Conservation (phyloP, 2,329 filamentous ascomycete genomes). For the Fusarium miscanthi region DNA sequence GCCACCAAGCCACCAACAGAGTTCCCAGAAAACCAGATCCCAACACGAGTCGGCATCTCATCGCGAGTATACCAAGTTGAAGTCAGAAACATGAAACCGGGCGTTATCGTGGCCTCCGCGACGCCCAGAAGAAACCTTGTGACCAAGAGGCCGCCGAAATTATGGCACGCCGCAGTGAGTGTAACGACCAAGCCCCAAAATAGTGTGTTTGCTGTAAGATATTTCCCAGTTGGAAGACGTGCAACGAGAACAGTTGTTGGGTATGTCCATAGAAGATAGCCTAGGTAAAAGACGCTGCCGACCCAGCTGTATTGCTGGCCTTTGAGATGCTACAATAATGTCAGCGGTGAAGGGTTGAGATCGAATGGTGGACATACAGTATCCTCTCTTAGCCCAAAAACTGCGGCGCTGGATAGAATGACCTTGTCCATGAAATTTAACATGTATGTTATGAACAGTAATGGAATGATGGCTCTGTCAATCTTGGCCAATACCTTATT, state of each 20-base stretch:
- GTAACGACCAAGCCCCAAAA: constrained; percentile 63
- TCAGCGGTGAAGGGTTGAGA: neutral
- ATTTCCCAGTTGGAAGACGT: constrained; percentile 60
- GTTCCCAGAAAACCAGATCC: constrained; percentile 67
- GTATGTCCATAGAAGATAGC: constrained; percentile 63
- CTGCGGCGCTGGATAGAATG: constrained; percentile 65
- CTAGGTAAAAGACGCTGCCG: constrained; percentile 54
- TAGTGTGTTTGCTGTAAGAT: constrained; percentile 59
- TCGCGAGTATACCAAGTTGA: constrained; percentile 67
- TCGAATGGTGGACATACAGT: constrained; percentile 43
- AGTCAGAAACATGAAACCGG: constrained; percentile 66
- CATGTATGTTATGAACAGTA: constrained; percentile 68
- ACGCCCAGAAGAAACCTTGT: constrained; percentile 65
- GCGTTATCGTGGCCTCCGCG: constrained; percentile 65
- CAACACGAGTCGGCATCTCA: constrained; percentile 65
- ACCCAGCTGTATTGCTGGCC: constrained; percentile 74
- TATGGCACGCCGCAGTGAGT: constrained; percentile 58
- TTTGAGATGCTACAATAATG: constrained; percentile 34
- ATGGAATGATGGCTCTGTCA: constrained; percentile 64
- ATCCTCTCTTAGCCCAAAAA: constrained; percentile 66
- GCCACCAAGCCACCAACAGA: constrained; percentile 60
- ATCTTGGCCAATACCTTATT: constrained; percentile 64
- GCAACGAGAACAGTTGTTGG: constrained; percentile 61
- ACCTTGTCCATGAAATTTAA: constrained; percentile 72
- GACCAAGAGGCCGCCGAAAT: constrained; percentile 61